Conservation (phyloP, 495 filamentous ascomycete species). For the Haplographium delicatum region DNA sequence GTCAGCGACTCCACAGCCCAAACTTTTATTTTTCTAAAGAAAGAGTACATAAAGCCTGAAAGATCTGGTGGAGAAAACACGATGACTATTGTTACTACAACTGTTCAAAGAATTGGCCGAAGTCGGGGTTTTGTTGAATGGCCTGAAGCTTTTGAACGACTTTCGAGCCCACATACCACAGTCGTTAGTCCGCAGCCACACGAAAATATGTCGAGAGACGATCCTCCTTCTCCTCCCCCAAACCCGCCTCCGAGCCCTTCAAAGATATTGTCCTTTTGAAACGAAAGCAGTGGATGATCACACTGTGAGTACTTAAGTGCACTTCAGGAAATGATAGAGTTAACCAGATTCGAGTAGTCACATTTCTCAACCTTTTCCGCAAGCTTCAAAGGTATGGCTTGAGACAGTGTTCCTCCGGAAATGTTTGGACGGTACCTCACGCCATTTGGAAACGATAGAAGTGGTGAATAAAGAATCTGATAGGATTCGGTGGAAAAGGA, state of each 20-base stretch:
- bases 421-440: neutral
- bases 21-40: neutral
- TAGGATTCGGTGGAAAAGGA: neutral
- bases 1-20: neutral
- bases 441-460: neutral
- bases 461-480: neutral
- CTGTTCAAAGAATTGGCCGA: no score
- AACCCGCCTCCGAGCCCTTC: conserved; percentile 42
- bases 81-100: neutral
- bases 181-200: neutral
- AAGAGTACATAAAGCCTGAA: neutral
- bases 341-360: neutral
- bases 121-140: no score
- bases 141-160: neutral
- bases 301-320: no score
- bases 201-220: conserved; percentile 31
- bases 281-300: neutral
- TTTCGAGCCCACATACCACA: neutral
- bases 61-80: neutral
- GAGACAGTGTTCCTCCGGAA: neutral
- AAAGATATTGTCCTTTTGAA: conserved; percentile 1
- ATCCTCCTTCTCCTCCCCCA: conserved; percentile 41
- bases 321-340: no score
- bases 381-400: no score
- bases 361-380: neutral